A percentile compares a stretch with the other conserved stretches of the same genome.
These are phyloP conservation scores for Dendrostoma leiphaemia DNA, from an alignment of 2,329 filamentous ascomycete species.

Conservation along the genomic window DNA sequence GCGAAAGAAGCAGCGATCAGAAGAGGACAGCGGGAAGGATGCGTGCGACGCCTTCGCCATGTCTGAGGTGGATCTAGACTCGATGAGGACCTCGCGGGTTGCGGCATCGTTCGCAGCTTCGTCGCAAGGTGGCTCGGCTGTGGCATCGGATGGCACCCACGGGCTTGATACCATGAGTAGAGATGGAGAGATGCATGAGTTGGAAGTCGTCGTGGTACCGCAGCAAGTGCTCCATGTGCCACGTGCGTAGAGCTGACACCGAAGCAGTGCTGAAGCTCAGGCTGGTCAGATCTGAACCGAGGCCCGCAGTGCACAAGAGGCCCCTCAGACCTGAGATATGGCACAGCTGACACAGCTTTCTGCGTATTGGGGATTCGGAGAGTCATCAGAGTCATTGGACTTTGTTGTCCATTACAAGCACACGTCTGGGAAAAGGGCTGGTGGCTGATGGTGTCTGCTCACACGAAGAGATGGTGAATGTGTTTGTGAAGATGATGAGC, in stretches of 20 bases:
- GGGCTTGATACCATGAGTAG: too few species aligned
- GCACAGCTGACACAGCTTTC: too few species aligned
- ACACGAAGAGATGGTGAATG: not conserved
- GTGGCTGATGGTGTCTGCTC: not conserved
- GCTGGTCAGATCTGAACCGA: not conserved
- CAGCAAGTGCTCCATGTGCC: not conserved
- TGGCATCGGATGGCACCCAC: not conserved
- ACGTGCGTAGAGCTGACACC: not conserved
- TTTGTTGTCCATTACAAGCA: too few species aligned
- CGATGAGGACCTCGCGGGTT: conserved; percentile 10
- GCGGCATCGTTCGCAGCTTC: conserved; percentile 13
- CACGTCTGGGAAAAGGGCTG: not conserved
- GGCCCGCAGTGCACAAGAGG: too few species aligned
- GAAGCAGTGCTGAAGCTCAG: not conserved
- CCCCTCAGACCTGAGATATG: too few species aligned
- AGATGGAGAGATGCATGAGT: too few species aligned
- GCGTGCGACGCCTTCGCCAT: conserved; percentile 16
- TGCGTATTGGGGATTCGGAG: too few species aligned
- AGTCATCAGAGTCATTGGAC: too few species aligned
- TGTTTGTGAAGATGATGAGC: not conserved
- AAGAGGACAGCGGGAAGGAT: conserved; percentile 1
- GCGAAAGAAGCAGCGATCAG: not conserved
- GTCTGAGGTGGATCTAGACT: conserved; percentile 14
- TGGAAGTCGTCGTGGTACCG: conserved; percentile 13
- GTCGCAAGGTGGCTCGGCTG: conserved; percentile 6